Evolutionary conservation across 1,139 yeast genomes (phyloP).

Genomic region (Candida anutae): DNA sequence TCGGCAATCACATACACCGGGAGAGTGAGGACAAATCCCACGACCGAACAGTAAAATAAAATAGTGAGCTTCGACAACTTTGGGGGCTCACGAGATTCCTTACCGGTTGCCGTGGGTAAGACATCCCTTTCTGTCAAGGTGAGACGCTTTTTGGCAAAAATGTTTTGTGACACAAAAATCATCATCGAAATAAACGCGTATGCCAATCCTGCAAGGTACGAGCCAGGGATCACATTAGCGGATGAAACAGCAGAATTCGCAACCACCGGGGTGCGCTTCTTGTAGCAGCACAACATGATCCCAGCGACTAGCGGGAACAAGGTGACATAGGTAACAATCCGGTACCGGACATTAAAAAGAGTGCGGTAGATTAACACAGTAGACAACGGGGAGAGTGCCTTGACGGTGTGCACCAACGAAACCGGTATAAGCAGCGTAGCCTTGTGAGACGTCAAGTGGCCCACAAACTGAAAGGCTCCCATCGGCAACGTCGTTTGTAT

Average conservation of each 20-base stretch:
- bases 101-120: conserved; percentile 15
- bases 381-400: conserved; percentile 80
- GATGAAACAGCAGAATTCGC: not conserved
- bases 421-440: conserved; percentile 87
- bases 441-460: conserved; percentile 84
- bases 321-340: conserved; percentile 63
- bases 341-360: conserved; percentile 50
- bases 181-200: conserved; percentile 78
- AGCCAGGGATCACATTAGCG: conserved; percentile 7
- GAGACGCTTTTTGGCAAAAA: conserved; percentile 77
- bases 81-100: conserved; percentile 13
- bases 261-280: conserved; percentile 18
- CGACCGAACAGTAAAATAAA: conserved; percentile 71
- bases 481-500: conserved; percentile 73
- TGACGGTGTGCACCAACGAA: conserved; percentile 84
- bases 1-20: conserved; percentile 75
- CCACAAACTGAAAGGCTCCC: conserved; percentile 88
- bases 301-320: conserved; percentile 72
- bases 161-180: conserved; percentile 85
- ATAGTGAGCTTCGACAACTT: conserved; percentile 78
- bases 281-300: conserved; percentile 75
- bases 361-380: conserved; percentile 76
- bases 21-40: conserved; percentile 71
- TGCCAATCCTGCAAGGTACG: conserved; percentile 53
- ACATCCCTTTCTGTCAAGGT: conserved; percentile 31